Evolutionary conservation across 805 yeast genomes (phyloP), one percentile per base, ranked within the genome.

Genomic region (Yamadazyma paraphyllophila): DNA sequence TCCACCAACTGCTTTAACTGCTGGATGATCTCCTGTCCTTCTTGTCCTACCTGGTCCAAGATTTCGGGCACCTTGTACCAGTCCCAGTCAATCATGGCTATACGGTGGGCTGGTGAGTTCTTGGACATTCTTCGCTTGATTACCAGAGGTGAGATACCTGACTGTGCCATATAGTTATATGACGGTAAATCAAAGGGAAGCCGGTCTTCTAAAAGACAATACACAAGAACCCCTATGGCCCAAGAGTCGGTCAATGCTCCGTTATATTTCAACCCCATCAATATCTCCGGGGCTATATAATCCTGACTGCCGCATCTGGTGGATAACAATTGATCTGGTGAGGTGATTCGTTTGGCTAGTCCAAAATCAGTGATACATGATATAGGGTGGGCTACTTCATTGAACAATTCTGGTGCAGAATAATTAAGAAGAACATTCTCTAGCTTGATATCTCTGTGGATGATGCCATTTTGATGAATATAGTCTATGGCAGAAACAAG

Each of bases 241-340:
- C 99, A 94, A 14, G 91, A 73, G 62, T 94, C 99, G 40, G 94
- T 85, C 52, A 88, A 81, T 43, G 86, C 77, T 10, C 99, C 99
- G 57, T 92, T 92, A 59, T 94, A 94, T 6, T 89, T 85, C 45
- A 88, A 73, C 1, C 98, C 98, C 81, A 94, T 80, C 32, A 94
- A 69, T 17, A 94, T 67, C 59, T 94, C 99, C 0, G 99, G 99
- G 0, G 97, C 85, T 6, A 94, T 96, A 57, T 94, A 94, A 61
- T 94, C 99, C 51, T 88, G 97, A 1, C 96, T 88, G 0, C 99
- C 99, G 63, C 99, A 94, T 49, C 98, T 68, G 1, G 98, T 92
- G 2, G 87, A 77, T 20, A 95, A 73, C 46, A 84, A 55, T 20
- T 89, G 86, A 52, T 78, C 71, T 1, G 69, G 74, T 1, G 80